A percentile compares a stretch with the other conserved stretches of the same genome.
Conservation (phyloP, 345 rosid genomes). For the Euclidium syriacum region DNA sequence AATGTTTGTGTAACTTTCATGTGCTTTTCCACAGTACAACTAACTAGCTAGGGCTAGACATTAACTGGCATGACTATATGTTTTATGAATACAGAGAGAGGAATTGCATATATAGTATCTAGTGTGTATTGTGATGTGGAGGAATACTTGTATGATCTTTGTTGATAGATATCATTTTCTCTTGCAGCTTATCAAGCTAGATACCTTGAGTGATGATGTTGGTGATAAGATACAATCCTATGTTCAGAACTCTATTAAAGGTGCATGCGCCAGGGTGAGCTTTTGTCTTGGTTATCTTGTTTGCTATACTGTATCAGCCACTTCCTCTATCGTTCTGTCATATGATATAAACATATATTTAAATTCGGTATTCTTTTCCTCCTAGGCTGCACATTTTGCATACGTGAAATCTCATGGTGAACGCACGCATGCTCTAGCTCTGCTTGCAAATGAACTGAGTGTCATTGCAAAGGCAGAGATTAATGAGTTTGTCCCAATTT, state of each 20-base stretch:
- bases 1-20: background rate
- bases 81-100: conserved; percentile 2
- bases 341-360: background rate
- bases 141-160: conserved; percentile 11
- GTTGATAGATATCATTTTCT: conserved; percentile 19
- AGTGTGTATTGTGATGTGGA: background rate
- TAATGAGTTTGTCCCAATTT: conserved; percentile 54
- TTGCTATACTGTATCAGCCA: background rate
- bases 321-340: background rate
- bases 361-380: conserved; percentile 17
- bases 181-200: conserved; percentile 49
- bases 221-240: conserved; percentile 47
- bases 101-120: background rate
- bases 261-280: conserved; percentile 71
- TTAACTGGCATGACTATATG: background rate
- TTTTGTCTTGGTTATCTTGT: conserved; percentile 9
- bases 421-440: conserved; percentile 62
- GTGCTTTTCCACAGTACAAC: background rate
- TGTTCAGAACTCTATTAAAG: conserved; percentile 62
- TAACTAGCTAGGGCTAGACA: background rate
- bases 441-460: conserved; percentile 77
- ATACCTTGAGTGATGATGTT: conserved; percentile 37
- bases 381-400: conserved; percentile 52
- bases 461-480: conserved; percentile 72
- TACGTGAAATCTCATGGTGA: conserved; percentile 52